Evolutionary conservation across 225 moss, liverwort and hornwort genomes (phyloP), one percentile per base, ranked within the genome.

Genomic region (Asterella californica): DNA sequence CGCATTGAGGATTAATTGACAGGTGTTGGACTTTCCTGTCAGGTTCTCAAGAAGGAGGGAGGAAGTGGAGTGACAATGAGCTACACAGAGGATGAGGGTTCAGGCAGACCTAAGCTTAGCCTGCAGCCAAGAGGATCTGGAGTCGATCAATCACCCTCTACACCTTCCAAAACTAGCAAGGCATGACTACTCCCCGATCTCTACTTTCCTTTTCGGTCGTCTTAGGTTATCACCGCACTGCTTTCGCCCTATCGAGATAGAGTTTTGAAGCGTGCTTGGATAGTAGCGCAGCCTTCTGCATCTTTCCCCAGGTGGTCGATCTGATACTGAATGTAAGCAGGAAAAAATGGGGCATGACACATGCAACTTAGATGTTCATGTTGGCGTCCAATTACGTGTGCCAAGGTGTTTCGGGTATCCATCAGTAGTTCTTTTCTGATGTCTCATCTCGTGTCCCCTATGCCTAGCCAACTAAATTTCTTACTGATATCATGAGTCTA

Each of bases 71-170:
- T 72, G 47, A 80, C 68, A 60, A 96, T 96, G 96, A 94, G 90
- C 89, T 96, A 90, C 54, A 85, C 89, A 45, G 96, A 96, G 83
- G 96, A 96, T 62, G 96, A 96, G 24, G 90, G 81, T 76, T 79
- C 91, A 76, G 91, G 87, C 83, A 93, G 94, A 89, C 96, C 94
- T 63, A 97, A 94, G 88, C 94, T 97, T 30, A 97, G 93, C 86
- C 93, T 97, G 38, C 93, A 94, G 86, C 96, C 96, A 17, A 88
- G 96, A 83, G 91, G 94, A 92, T 91, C 91, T 78, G 90, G 83
- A 63, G 90, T 85, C 11, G 93, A 97, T 25, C 89, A 87, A 60
- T 72, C 91, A 36, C 88, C 91, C 12, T 80, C 90, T 8, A 74
- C 87, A 42, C 90, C 96, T 32, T 90, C 91, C 47, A 96, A 91